Base-by-base conservation (phyloP, 2,329 filamentous ascomycete species). In the Cladophialophora carrionii region DNA sequence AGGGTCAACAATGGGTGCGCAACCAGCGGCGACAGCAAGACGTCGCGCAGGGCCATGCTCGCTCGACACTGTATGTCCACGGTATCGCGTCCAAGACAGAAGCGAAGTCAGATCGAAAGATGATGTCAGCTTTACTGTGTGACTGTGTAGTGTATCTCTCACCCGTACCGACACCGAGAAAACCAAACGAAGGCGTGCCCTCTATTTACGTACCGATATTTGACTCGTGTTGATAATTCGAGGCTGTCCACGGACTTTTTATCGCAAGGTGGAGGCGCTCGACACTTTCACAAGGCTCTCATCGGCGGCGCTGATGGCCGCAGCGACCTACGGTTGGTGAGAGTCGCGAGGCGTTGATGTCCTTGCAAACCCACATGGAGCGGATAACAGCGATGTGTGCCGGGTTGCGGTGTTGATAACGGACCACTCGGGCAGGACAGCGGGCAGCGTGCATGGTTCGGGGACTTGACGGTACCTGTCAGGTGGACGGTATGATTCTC, bases 11-110 rank as follows among this genome's bases (percentile, higher is more conserved):
- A n/a, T 14, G 67, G 62, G 26, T 63, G 57, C 12, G 55, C 12
- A 32, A 63, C 41, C 3, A 67, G 17, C n/a, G 67, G 53, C 9
- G 64, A 43, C 54, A 67, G 60, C 41, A 61, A 20, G 32, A 64
- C 4, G 55, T 31, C 46, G 31, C 46, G 60, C 24, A 67, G 22
- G 9, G 64, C 67, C 67, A 69, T 69, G 9, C 7, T 29, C 6
- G 26, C 26, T 29, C 26, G 26, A n/a, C n/a, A n/a, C n/a, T n/a
- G 26, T 29, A 29, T 6, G 26, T 29, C 26, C 26, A 29, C 26
- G 12, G 43, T 32, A 37, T 32, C n/a, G n/a, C 43, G 29, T 7
- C 29, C 10, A 17, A 43, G 37, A 17, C 12, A 57, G 14, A 26
- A 43, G n/a, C 12, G 20, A 43, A 43, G 8, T n/a, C 22, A 43